These are phyloP conservation scores for Fusarium sp. DNA, from an alignment of 2,329 filamentous ascomycete genomes.

Conservation along the genomic window DNA sequence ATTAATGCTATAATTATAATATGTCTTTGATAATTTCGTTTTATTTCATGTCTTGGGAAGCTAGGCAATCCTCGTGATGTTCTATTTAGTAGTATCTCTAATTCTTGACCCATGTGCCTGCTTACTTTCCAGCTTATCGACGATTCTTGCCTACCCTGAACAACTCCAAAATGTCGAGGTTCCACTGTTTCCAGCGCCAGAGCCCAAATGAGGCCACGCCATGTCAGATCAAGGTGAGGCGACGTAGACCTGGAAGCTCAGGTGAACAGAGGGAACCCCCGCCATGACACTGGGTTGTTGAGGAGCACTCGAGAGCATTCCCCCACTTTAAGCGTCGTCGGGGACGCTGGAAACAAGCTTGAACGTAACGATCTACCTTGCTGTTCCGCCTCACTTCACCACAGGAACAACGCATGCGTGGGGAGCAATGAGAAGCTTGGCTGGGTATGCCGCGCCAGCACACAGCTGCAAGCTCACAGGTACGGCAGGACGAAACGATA, in stretches of 20 bases:
- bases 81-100: not conserved
- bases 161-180: not conserved
- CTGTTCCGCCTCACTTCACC: constrained; percentile 9
- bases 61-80: not conserved
- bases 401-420: constrained; percentile 1
- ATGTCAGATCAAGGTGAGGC: constrained; percentile 2
- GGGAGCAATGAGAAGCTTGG: not conserved
- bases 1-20: not conserved
- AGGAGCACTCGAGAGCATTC: not conserved
- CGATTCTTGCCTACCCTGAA: not conserved
- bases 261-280: constrained; percentile 10
- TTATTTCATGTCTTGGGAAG: not conserved
- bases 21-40: not conserved
- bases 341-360: not conserved
- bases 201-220: constrained; percentile 2
- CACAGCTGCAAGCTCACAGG: not conserved
- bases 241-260: not conserved
- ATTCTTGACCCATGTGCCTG: not conserved
- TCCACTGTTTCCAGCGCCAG: not conserved
- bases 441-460: not conserved
- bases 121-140: not conserved
- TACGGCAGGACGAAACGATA: not conserved
- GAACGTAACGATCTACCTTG: not conserved
- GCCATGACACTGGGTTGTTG: constrained; percentile 6
- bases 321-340: constrained; percentile 1